phyloP scores from a whole-genome alignment of 2,329 filamentous ascomycete species.

The Trichoderma citrinoviride region DNA sequence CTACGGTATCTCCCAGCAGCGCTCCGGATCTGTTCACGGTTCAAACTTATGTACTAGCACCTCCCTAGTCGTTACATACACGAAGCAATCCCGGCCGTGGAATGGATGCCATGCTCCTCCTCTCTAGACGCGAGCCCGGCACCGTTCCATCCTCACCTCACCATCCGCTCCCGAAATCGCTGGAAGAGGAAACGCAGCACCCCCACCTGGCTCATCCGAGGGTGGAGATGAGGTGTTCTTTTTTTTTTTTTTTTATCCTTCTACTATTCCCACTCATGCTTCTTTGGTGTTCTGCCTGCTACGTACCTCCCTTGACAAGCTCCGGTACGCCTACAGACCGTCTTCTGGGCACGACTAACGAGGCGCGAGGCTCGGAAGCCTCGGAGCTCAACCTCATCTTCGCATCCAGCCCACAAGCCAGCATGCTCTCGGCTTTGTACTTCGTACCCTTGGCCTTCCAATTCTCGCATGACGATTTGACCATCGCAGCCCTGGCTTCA shows the following conservation, averaged over 20 bases:
- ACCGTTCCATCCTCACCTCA: not conserved
- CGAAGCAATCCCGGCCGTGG: not conserved
- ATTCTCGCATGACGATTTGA: conserved; percentile 11
- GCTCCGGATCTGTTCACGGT: no score
- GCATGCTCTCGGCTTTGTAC: no score
- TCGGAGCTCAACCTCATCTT: conserved; percentile 14
- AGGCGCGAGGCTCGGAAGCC: conserved; percentile 17
- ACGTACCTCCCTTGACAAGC: conserved; percentile 1
- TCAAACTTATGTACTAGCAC: no score
- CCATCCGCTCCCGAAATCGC: conserved; percentile 13
- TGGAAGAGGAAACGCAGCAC: not conserved
- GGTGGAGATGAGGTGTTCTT: not conserved
- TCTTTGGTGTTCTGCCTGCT: not conserved
- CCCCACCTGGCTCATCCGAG: conserved; percentile 2
- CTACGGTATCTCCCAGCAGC: no score
- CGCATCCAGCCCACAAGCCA: not conserved
- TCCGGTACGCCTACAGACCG: conserved; percentile 14
- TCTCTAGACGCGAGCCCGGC: conserved; percentile 16
- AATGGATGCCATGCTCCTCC: not conserved
- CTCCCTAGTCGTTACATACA: no score
- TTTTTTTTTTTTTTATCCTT: not conserved
- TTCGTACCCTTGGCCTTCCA: not conserved
- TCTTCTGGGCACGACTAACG: not conserved
- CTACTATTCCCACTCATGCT: not conserved
- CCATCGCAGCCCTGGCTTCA: conserved; percentile 7